Evolutionary conservation across 352 stramenopile genomes (phyloP), one percentile per base, ranked within the genome.

Genomic region (Phytophthora pistaciae): DNA sequence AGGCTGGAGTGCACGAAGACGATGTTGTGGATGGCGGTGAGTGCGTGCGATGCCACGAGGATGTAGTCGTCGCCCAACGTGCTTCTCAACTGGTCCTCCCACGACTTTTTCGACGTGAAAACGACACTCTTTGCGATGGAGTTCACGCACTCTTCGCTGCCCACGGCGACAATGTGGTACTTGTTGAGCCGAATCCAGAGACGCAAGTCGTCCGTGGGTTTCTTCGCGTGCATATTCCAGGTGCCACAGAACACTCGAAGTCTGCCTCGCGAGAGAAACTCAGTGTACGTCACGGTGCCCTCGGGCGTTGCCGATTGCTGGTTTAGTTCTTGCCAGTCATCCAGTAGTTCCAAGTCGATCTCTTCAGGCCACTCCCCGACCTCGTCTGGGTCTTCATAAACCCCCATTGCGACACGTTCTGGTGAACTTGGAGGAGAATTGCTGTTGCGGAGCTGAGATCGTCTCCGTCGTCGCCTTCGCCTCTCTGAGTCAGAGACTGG

Each of bases 101-200:
- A 91, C 77, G 86, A 80, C 88, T 93, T 80, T 80, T 96, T 91
- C 68, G 91, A 91, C 20, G 96, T 95, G 64, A 98, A 98, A 27
- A 99, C 91, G 59, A 98, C 94, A 21, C 88, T 97, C 57, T 97
- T 94, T 13, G 91, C 89, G 62, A 98, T 98, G 10, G 85, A 96
- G 56, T 96, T 86, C 44, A 98, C 95, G 70, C 95, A 98, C 73
- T 99, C 97, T 75, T 99, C 96, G 11, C 91, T 97, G 3, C 93
- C 93, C 5, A 98, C 72, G 1, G 83, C 90, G 27, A 97, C 79
- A 38, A 98, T 79, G 56, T 98, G 93, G 68, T 94, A 98, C 48
- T 82, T 81, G 56, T 91, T 92, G n/a, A 76, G 59, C 5, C 76
- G 77, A 59, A 97, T 92, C 74, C 94, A 93, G 33, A 83, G 66